Evolutionary conservation across 345 rosid genomes (phyloP), one percentile per base, ranked within the genome.

Genomic region (Abelmoschus esculentus): DNA sequence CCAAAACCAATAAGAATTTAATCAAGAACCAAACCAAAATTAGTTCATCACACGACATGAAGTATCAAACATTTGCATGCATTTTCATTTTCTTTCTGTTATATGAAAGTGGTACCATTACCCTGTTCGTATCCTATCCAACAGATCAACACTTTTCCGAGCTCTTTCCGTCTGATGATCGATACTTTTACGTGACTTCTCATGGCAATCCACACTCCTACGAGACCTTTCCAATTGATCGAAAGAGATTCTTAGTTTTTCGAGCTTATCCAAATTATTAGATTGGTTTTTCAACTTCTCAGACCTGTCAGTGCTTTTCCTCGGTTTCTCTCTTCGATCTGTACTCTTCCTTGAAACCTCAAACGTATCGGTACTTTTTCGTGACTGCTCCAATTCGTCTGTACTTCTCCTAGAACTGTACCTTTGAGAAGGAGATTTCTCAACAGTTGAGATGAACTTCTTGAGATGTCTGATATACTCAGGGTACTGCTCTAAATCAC

Each of bases 121-220:
- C 75, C 83, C 87, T 34, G 80, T 84, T 62, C 93, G 76, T 76
- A 84, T 72, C 77, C 87, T 82, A 61, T 84, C 91, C 88, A 87
- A 84, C 84, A 93, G 86, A 66, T 95, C 97, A 6, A 90, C 93
- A 68, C 99, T 91, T 83, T 95, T 91, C 70, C 97, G 75, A 7
- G 75, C 97, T 72, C 83, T 87, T 67, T 95, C 99, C 69, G 86
- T 8, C 76, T 85, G 95, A 62, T 80, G 82, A 55, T 95, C 99
- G 2, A 88, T 79, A 74, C 86, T 89, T 77, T 81, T 89, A 56
- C 96, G 76, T 7, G 87, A 86, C 80, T 91, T 93, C 73, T 91
- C 98, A 2, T 88, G 92, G 82, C 87, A 90, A 76, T 95, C 99
- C 68, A 91, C 88, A 69, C 99, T 95, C 72, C 90, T 88, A 72